A percentile compares a stretch with the other conserved stretches of the same genome.
Evolutionary conservation across 768 basidiomycete genomes (phyloP).

Genomic region (Hericium erinaceus): DNA sequence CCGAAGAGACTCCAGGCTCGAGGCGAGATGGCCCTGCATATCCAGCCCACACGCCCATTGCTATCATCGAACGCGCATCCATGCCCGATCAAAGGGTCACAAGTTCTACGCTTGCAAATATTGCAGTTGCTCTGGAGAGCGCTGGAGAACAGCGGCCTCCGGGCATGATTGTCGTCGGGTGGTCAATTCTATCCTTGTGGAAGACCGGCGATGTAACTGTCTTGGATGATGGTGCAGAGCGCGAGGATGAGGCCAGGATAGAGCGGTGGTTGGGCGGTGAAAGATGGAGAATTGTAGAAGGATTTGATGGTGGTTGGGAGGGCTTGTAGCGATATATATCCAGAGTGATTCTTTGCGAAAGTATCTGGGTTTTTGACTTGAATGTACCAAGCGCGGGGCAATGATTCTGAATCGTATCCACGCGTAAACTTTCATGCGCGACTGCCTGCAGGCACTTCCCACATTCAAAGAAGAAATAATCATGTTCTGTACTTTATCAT

Average conservation of each 20-base stretch:
- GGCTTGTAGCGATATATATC: not conserved
- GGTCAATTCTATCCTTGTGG: constrained; percentile 76
- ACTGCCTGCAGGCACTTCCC: no score
- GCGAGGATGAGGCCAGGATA: constrained; percentile 37
- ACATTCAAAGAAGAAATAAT: no score
- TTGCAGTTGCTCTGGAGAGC: constrained; percentile 62
- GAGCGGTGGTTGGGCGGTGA: constrained; percentile 50
- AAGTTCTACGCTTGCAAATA: constrained; percentile 63
- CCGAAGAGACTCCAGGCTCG: not conserved
- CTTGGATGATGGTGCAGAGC: constrained; percentile 47
- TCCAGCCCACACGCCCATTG: constrained; percentile 73
- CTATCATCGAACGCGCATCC: constrained; percentile 90
- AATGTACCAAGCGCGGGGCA: not conserved
- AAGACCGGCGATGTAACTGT: constrained; percentile 62
- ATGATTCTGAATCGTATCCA: not conserved
- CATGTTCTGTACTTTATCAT: not conserved
- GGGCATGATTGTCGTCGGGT: constrained; percentile 94
- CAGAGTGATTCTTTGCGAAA: not conserved
- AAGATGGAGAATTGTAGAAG: constrained; percentile 59
- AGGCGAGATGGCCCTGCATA: constrained; percentile 48
- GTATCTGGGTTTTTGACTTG: not conserved
- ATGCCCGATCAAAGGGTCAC: constrained; percentile 88
- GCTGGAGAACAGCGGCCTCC: constrained; percentile 86
- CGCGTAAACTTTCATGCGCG: no score
- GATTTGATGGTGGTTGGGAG: constrained; percentile 40